Evolutionary conservation across 345 rosid species (phyloP), one percentile per base, ranked within the genome.

Genomic region (Passiflora organensis): DNA sequence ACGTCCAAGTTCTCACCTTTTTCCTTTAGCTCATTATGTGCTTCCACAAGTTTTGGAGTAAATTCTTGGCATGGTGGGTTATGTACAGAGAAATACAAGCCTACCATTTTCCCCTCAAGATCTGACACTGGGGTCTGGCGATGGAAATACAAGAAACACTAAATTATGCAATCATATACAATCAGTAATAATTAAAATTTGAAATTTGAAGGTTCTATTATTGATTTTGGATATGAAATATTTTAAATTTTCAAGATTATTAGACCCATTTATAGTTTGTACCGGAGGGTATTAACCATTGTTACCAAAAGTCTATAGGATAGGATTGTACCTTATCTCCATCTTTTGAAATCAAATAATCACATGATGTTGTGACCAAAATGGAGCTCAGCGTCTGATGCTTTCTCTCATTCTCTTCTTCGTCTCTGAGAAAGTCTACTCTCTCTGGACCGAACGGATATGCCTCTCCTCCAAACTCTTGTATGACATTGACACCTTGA

Each of bases 41-140:
- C 58, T 41, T 83, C 81, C 20, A 62, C 70, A 17, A 79, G 87
- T 59, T 78, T 73, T 13, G 64, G 71, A 56, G 82, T 77, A 58
- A 85, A 83, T 22, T 72, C 85, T 4, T 42, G 48, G 24, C 81
- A 72, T 22, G 37, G 1, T 20, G 39, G 38, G 60, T 56, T 66
- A 15, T 53, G 59, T 6, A 51, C 57, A 1, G 77, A 63, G 67
- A 87, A 78, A 63, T 80, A 85, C 49, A 87, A 74, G 2, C 89
- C 85, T 0, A 78, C 72, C 44, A 77, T 74, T 59, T 77, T 87
- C 53, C 91, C 95, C 74, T 80, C 81, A 17, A 87, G 86, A 13
- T 85, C 81, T 1, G 84, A 56, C 18, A 85, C 78, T 0, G 76
- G 81, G 14, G 82, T 63, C 95, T 87, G 56, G 15, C 44, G 23